Evolutionary conservation across 768 basidiomycete species (phyloP).

Genomic region (Suillus brevipes): DNA sequence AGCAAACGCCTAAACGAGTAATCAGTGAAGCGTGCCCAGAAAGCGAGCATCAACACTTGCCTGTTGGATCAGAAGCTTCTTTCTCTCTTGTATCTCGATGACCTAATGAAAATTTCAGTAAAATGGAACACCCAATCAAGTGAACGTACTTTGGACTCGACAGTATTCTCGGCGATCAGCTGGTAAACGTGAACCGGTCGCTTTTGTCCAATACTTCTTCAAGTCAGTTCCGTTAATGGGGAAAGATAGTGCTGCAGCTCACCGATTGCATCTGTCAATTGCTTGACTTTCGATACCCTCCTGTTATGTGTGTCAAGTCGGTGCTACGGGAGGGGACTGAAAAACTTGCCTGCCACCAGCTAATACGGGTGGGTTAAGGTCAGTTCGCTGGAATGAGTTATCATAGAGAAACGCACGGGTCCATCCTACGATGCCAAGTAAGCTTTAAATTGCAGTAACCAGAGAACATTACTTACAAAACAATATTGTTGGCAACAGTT

Average conservation of each 20-base stretch:
- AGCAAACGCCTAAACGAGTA: constrained; percentile 67
- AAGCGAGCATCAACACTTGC: constrained; percentile 34
- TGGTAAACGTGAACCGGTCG: constrained; percentile 87
- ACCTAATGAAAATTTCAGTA: constrained; percentile 40
- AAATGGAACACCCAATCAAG: neutral
- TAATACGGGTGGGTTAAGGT: constrained; percentile 25
- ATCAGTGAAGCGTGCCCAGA: neutral
- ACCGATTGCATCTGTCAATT: constrained; percentile 78
- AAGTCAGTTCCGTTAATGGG: constrained; percentile 10
- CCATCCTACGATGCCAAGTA: constrained; percentile 55
- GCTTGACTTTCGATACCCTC: constrained; percentile 87
- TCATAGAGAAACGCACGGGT: constrained; percentile 59
- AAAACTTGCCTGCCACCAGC: constrained; percentile 72
- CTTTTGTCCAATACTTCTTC: constrained; percentile 69
- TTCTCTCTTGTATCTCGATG: constrained; percentile 84
- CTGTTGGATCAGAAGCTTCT: constrained; percentile 77
- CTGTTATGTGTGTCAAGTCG: constrained; percentile 31
- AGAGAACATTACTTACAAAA: constrained; percentile 52
- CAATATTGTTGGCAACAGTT: constrained; percentile 87
- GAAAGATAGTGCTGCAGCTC: constrained; percentile 12
- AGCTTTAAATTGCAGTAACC: constrained; percentile 1
- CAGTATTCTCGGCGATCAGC: constrained; percentile 85
- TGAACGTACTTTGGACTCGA: constrained; percentile 75
- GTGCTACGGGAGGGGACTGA: neutral
- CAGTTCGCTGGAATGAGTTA: constrained; percentile 6